phyloP scores from a whole-genome alignment of 805 yeast genomes.

The Ogataea minuta region DNA sequence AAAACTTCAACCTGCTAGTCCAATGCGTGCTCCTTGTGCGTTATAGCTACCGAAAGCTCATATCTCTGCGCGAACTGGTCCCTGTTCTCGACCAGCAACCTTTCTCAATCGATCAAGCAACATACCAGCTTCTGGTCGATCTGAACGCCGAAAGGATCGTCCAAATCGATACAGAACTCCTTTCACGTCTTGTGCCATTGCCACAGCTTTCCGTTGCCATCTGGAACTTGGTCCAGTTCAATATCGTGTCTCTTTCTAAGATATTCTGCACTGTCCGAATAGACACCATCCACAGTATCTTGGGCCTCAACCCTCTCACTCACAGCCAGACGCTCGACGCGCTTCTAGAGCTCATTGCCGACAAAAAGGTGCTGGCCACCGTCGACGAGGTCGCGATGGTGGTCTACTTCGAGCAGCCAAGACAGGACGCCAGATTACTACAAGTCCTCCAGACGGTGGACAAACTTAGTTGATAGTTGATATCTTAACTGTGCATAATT shows the following conservation, averaged over 20 bases:
- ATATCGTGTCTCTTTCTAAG: slow-evolving; percentile 24
- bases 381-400: slow-evolving; percentile 25
- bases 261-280: slow-evolving; percentile 22
- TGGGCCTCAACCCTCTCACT: slow-evolving; percentile 10
- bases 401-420: slow-evolving; percentile 16
- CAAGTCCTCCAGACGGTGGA: slow-evolving; percentile 3
- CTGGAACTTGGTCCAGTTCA: slow-evolving; percentile 20
- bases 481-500: too few species aligned
- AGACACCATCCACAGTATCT: slow-evolving; percentile 11
- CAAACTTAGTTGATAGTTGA: slow-evolving; percentile 2
- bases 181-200: neutral
- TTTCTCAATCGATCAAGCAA: neutral
- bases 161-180: neutral
- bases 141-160: slow-evolving; percentile 2
- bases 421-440: neutral
- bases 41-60: slow-evolving; percentile 15
- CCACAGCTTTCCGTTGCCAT: slow-evolving; percentile 4
- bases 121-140: neutral
- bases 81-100: neutral
- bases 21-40: slow-evolving; percentile 14
- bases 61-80: slow-evolving; percentile 3
- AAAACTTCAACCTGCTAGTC: slow-evolving; percentile 1
- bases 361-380: slow-evolving; percentile 23
- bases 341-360: slow-evolving; percentile 20
- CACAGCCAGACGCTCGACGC: slow-evolving; percentile 16